phyloP scores from a whole-genome alignment of 2,329 filamentous ascomycete species.

The Aspergillus amoenus region DNA sequence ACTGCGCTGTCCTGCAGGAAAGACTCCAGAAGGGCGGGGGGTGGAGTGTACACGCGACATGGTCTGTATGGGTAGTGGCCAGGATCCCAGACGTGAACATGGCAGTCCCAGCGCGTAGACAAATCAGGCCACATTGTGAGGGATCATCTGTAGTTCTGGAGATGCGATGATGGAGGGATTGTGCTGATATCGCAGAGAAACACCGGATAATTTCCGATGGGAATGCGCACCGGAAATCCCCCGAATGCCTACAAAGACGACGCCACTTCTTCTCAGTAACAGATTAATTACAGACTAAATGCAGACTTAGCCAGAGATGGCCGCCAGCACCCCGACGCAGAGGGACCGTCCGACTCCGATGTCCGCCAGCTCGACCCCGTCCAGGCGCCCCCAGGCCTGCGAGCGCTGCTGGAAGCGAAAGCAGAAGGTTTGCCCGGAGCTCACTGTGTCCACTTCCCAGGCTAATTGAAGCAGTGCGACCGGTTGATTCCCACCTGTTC shows the following conservation, averaged over 20 bases:
- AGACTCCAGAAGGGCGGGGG: not conserved
- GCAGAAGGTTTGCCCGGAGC: constrained; percentile 35
- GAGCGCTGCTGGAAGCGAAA: constrained; percentile 35
- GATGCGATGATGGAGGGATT: too few relatives aligned
- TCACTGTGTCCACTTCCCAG: accelerated
- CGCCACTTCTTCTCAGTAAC: too few relatives aligned
- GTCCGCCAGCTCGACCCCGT: not conserved
- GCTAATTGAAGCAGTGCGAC: constrained; percentile 20
- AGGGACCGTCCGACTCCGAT: not conserved
- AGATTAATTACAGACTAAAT: too few relatives aligned
- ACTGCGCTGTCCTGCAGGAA: not conserved
- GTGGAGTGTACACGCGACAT: not conserved
- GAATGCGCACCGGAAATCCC: not conserved
- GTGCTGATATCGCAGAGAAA: too few relatives aligned
- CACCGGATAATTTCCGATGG: too few relatives aligned
- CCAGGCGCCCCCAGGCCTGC: constrained; percentile 24
- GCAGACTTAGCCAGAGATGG: not conserved
- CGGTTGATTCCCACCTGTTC: constrained; percentile 18
- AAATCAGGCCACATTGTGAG: too few relatives aligned
- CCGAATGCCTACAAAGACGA: not conserved
- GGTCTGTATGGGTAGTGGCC: not conserved
- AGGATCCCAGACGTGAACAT: not conserved
- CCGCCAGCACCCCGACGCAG: not conserved
- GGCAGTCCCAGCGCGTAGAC: not conserved
- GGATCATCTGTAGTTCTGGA: too few relatives aligned